Percentiles rank a stretch among this genome's conserved stretches.
Conservation (phyloP, 768 basidiomycete species). For the Pleurotus salmoneostramineus region DNA sequence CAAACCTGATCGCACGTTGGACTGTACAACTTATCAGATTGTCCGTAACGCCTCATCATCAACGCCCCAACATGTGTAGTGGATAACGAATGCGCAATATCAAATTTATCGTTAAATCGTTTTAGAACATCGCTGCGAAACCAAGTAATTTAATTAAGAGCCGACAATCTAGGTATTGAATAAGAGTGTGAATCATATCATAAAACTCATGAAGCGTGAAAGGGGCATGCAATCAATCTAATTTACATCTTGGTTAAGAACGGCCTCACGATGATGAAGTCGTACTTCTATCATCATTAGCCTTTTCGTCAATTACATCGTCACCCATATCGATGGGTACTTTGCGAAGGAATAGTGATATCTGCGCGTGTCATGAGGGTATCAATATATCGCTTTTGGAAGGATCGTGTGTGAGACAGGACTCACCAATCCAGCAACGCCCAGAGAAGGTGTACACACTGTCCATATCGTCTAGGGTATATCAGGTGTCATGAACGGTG, state of each 20-base stretch:
- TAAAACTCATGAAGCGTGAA: not conserved
- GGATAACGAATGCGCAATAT: not conserved
- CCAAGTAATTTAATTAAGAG: not conserved
- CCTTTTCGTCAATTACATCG: slow-evolving; percentile 3
- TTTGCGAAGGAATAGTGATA: slow-evolving; percentile 36
- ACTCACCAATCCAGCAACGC: slow-evolving; percentile 57
- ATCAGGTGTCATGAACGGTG: slow-evolving; percentile 4
- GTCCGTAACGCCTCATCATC: too few relatives aligned
- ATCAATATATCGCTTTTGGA: slow-evolving; percentile 5
- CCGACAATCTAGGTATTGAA: not conserved
- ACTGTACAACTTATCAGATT: too few relatives aligned
- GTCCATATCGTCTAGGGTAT: slow-evolving; percentile 63
- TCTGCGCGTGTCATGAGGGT: slow-evolving; percentile 19
- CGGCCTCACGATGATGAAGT: not conserved
- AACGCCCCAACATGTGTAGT: too few relatives aligned
- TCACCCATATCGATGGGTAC: slow-evolving; percentile 26
- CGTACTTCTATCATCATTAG: not conserved
- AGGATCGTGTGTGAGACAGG: not conserved
- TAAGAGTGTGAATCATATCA: not conserved
- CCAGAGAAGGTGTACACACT: slow-evolving; percentile 66
- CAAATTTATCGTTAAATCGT: not conserved
- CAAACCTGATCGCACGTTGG: not conserved
- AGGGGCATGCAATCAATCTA: not conserved
- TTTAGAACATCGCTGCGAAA: not conserved
- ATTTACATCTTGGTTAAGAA: slow-evolving; percentile 2